phyloP scores from a whole-genome alignment of 768 basidiomycete species.

The Suillus discolor region DNA sequence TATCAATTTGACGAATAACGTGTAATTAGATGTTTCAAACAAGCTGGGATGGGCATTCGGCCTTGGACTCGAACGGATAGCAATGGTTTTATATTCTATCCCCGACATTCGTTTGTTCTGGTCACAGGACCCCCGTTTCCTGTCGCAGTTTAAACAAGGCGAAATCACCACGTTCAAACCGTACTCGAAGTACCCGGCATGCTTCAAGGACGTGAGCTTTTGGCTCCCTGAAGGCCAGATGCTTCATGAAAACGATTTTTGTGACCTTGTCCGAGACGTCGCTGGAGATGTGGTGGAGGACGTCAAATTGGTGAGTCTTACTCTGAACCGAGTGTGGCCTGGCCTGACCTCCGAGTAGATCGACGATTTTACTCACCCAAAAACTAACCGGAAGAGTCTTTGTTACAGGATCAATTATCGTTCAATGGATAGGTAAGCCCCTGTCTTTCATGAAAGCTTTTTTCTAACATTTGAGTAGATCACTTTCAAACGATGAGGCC shows the following conservation, averaged over 20 bases:
- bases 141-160: conserved; percentile 79
- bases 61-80: conserved; percentile 93
- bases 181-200: conserved; percentile 91
- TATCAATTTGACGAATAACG: conserved; percentile 14
- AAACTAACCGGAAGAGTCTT: conserved; percentile 74
- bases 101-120: conserved; percentile 99
- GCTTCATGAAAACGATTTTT: conserved; percentile 96
- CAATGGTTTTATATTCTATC: conserved; percentile 96
- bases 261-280: conserved; percentile 89
- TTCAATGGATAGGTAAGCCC: conserved; percentile 87
- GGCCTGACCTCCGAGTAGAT: conserved; percentile 54
- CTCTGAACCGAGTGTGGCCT: not conserved
- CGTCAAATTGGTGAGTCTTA: conserved; percentile 70
- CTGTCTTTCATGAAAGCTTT: not conserved
- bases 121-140: conserved; percentile 87
- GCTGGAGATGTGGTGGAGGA: conserved; percentile 93
- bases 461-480: conserved; percentile 45
- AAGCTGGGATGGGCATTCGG: conserved; percentile 99
- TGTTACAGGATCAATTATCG: conserved; percentile 94
- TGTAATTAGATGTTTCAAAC: conserved; percentile 60
- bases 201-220: conserved; percentile 94
- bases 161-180: conserved; percentile 83
- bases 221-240: conserved; percentile 66
- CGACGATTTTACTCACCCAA: conserved; percentile 89
- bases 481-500: conserved; percentile 86